Base-by-base conservation (phyloP, 257 asterid genomes). In the Fraxinus quadrangulata region DNA sequence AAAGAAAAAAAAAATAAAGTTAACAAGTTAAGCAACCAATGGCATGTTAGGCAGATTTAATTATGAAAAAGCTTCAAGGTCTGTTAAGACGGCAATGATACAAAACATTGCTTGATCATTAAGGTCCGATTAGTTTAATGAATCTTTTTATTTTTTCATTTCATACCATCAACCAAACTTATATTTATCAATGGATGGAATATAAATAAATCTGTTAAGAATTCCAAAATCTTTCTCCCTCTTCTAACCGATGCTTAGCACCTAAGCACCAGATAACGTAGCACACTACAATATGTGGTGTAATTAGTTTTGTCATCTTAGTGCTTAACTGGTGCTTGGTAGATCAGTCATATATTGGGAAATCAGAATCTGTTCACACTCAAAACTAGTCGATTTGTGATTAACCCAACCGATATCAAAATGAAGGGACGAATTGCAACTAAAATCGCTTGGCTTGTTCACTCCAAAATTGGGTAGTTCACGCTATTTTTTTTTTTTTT, bases 1-100 rank as follows among this genome's bases (percentile, higher is more conserved):
- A 26, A 3, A 1, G 2, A 63, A 63, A 63, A 1, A n/a, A 0
- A 2, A 19, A 1, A n/a, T 0, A 2, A 19, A 33, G 6, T 21
- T 8, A 61, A 23, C 16, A 26, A 63, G 69, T 63, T 63, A 63
- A 63, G 69, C 69, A 24, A 26, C 69, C 69, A 63, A 63, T 63
- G 36, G 30, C 36, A 63, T 63, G 69, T 63, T 63, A 8, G 69
- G 69, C 69, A 63, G 36, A 30, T 63, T 24, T 63, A 63, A 63
- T 63, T 8, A 63, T 63, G 2, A 24, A 63, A 63, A 63, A 2
- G 9, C 6, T 2, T 63, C 69, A 0, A 63, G 69, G 69, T 63
- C 36, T 9, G 68, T 10, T 61, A 10, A 24, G 17, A 3, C 8
- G 30, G 69, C 36, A 63, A 63, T 63, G n/a, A 63, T 63, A 63